Base-by-base conservation (phyloP, 179 eudicot species). In the Pouteria campechiana region DNA sequence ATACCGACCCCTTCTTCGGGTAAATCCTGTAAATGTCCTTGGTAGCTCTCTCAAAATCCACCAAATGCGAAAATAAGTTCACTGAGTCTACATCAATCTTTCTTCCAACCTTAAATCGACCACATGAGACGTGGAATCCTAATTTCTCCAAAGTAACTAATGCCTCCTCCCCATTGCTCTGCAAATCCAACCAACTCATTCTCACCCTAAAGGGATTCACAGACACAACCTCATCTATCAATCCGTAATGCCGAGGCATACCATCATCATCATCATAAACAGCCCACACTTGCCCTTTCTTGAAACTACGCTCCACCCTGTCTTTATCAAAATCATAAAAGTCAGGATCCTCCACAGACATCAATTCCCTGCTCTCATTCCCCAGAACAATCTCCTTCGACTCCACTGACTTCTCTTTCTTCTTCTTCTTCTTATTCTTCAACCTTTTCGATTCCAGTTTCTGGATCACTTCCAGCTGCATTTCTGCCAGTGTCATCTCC, bases 261-360 rank as follows among this genome's bases (percentile, higher is more conserved):
- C 94, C 92, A 61, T 86, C 98, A 32, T 66, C 79, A 27, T 82
- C 93, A 15, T 82, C 98, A 57, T 86, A 90, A 17, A 77, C 42
- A 12, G 98, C 87, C 98, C 98, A 90, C 7, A 86, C 69, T 61
- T 90, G 94, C 28, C 92, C 87, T 56, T 72, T 70, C 68, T 72
- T 75, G 33, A 90, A 86, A 61, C 80, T 74, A 65, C 64, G 73
- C 55, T 68, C 98, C 12, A 58, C 64, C 57, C 92, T 76, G 38
- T 81, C 96, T 58, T 34, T 64, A 37, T 82, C 94, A 38, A 90
- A 90, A 57, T 86, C 82, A 33, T 81, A 75, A 62, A 81, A 90
- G 28, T 86, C 95, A 0, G 84, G 82, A 62, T 90, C 92, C 37
- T 69, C 87, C 39, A 85, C 95, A 0, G 70, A 21, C 81, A 90